Evolutionary conservation across 768 basidiomycete species (phyloP), one percentile per base, ranked within the genome.

Genomic region (Rhodotorula babjevae): DNA sequence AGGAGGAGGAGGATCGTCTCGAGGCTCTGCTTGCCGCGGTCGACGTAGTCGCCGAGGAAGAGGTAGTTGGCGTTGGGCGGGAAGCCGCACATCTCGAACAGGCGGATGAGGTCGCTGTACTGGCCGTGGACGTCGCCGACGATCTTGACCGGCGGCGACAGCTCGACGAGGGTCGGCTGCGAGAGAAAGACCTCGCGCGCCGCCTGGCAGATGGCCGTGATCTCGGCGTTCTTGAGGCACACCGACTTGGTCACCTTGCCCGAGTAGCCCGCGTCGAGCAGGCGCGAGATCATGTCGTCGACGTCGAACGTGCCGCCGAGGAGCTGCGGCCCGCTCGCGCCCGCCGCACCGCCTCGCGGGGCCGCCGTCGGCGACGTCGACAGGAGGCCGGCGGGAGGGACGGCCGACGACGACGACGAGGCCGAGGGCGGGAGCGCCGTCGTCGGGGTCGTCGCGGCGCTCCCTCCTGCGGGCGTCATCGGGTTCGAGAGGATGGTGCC

Each of bases 1-100:
- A 98, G 84, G 53, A 99, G 85, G 61, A 99, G 87, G 36, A 98
- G 87, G 80, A 99, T 98, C 25, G 96, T 98, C 82, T 99, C 96
- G 71, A 99, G 87, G 79, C 91, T 93, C 83, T 98, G 95, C 83
- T 98, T 98, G 44, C 96, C 96, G 74, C 96, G 86, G 83, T 99
- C 96, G 79, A 99, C 96, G 79, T 99, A 99, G 83, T 99, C 96
- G 57, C 96, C 96, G 57, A 99, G 86, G 85, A 98, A 99, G 72
- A 99, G 90, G 82, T 98, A 99, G 80, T 98, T 98, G 77, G 93
- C 89, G 10, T 89, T 86, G 10, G 96, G 96, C 40, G 96, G 96
- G 82, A 98, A 99, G 33, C 96, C 96, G 80, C 96, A 98, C 95
- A 98, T 98, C 82, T 98, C 96, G 79, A 99, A 99, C 59, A 99